Base-by-base conservation (phyloP, 495 filamentous ascomycete genomes). In the Penicillium fimorum region DNA sequence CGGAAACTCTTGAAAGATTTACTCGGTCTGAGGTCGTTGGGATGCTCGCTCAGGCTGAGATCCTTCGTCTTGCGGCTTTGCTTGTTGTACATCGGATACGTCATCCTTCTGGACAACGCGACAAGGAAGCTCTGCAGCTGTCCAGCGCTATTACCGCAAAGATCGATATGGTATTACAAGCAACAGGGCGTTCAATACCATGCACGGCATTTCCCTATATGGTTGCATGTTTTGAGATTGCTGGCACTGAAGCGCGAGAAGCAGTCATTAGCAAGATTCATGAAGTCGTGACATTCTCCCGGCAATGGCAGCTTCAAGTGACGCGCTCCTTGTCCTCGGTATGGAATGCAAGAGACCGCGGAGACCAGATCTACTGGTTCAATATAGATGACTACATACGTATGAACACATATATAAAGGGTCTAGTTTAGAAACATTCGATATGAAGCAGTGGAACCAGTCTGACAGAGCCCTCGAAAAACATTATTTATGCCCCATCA, bases 191-290 rank as follows among this genome's bases (percentile, higher is more conserved):
- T 4, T 62, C 63, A 0, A 46, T 65, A 24, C 63, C 59, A 33
- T 62, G 63, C 45, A 58, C 50, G 5, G 13, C 50, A 9, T 42
- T 65, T 35, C 33, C 63, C 15, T 65, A 59, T 42, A 22, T 62
- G 12, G 43, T 40, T n/a, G 59, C 63, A n/a, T 62, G 63, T 45
- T 59, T 59, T 38, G 59, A 65, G 25, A 35, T 62, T 5, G 24
- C 37, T 0, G 53, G 42, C 2, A 27, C 17, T 0, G 53, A 60
- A 29, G 41, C 29, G 20, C 52, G 57, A 17, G 5, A 33, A 4
- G 5, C 10, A 1, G 47, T 40, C 3, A n/a, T 62, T 29, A 18
- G 41, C 17, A 47, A 37, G 15, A 53, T 38, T 8, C n/a, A 35
- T 5, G 10, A 44, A 1, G 48, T 60, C 8, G 41, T 62, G 8